These are phyloP conservation scores for Metschnikowia proteae DNA, from an alignment of 805 yeast species.

Conservation along the genomic window DNA sequence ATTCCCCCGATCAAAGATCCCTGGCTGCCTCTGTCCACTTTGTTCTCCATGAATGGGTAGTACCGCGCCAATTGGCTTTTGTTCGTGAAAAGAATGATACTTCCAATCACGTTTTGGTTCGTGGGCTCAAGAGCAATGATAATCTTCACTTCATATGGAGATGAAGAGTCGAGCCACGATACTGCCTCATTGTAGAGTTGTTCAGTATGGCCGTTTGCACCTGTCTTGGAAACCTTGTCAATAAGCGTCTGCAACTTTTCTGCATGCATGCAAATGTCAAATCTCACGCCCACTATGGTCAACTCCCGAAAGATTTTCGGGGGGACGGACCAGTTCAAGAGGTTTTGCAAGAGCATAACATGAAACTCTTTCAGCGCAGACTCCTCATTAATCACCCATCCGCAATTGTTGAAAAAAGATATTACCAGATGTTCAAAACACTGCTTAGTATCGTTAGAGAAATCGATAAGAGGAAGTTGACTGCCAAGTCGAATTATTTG, in stretches of 20 bases:
- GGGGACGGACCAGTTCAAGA: slow-evolving; percentile 50
- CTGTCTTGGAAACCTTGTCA: slow-evolving; percentile 18
- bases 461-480: slow-evolving; percentile 44
- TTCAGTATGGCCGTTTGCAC: slow-evolving; percentile 20
- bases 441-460: slow-evolving; percentile 25
- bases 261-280: slow-evolving; percentile 49
- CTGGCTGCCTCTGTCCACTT: slow-evolving; percentile 16
- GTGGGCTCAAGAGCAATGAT: slow-evolving; percentile 54
- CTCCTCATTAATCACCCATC: slow-evolving; percentile 34
- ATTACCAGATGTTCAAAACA: slow-evolving; percentile 21
- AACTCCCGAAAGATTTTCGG: slow-evolving; percentile 51
- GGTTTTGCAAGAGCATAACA: slow-evolving; percentile 40
- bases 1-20: slow-evolving; percentile 43
- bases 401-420: slow-evolving; percentile 36
- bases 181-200: slow-evolving; percentile 38
- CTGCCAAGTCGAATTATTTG: slow-evolving; percentile 39
- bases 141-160: slow-evolving; percentile 39
- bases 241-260: slow-evolving; percentile 42
- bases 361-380: slow-evolving; percentile 21
- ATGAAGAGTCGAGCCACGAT: slow-evolving; percentile 24
- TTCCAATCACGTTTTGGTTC: slow-evolving; percentile 50
- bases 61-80: slow-evolving; percentile 42
- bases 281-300: slow-evolving; percentile 54
- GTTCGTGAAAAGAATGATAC: slow-evolving; percentile 46
- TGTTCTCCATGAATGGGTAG: slow-evolving; percentile 51